A percentile compares a stretch with the other conserved stretches of the same genome.
Evolutionary conservation across 495 filamentous ascomycete species (phyloP).

Genomic region (Penicillium crystallinum): DNA sequence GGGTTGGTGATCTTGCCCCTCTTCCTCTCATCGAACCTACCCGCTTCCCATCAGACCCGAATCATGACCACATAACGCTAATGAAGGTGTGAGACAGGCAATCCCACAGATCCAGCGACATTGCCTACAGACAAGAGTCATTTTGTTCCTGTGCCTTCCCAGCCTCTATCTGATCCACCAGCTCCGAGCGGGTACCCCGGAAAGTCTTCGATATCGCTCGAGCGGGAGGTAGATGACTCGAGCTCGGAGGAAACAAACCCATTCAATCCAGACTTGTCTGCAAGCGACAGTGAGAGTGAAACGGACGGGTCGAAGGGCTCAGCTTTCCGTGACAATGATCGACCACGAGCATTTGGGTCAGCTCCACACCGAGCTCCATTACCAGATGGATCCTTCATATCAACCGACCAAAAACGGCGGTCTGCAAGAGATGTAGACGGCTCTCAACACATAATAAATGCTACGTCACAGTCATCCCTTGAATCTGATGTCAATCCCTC

Average conservation of each 20-base stretch:
- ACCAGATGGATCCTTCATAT: conserved; percentile 15
- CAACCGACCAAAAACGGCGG: conserved; percentile 5
- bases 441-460: neutral
- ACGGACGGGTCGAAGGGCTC: conserved; percentile 2
- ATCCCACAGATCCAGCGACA: conserved; percentile 2
- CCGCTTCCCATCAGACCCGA: neutral
- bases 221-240: conserved; percentile 23
- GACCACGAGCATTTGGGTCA: conserved; percentile 17
- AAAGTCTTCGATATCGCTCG: conserved; percentile 17
- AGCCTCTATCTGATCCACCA: conserved; percentile 1
- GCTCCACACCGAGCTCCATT: conserved; percentile 30
- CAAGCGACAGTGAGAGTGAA: conserved; percentile 23
- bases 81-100: conserved; percentile 11
- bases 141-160: neutral
- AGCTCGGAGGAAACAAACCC: conserved; percentile 28
- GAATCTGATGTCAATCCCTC: conserved; percentile 34
- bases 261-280: conserved; percentile 25
- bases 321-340: conserved; percentile 13
- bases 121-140: neutral
- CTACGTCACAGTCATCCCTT: conserved; percentile 32
- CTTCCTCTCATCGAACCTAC: conserved; percentile 6
- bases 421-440: conserved; percentile 9
- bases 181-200: conserved; percentile 15
- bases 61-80: conserved; percentile 1
- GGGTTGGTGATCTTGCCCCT: conserved; percentile 26